Evolutionary conservation across 2,329 filamentous ascomycete species (phyloP).

Genomic region (Polychaeton citri): DNA sequence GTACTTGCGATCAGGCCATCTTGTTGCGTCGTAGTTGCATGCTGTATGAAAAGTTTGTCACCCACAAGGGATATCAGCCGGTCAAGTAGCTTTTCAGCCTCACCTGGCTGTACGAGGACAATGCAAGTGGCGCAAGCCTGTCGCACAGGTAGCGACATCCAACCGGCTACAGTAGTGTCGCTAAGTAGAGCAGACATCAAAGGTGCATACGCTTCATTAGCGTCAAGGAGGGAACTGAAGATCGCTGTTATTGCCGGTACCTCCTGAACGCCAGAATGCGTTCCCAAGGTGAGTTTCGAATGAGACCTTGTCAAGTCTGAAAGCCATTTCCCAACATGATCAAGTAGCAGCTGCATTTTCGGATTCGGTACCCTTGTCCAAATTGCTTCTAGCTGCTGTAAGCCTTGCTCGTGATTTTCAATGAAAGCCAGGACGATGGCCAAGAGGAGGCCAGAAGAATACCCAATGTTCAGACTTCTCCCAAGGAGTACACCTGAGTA

Average conservation of each 20-base stretch:
- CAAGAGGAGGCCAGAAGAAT: conserved; percentile 30
- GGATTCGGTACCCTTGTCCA: too few relatives aligned
- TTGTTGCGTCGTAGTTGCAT: conserved; percentile 74
- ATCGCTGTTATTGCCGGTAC: too few relatives aligned
- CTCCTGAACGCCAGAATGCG: too few relatives aligned
- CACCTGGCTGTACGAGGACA: not conserved
- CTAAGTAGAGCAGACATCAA: not conserved
- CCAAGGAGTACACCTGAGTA: conserved; percentile 32
- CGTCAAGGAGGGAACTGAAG: too few relatives aligned
- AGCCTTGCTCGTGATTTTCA: too few relatives aligned
- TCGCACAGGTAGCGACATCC: not conserved
- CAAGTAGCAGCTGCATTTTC: too few relatives aligned
- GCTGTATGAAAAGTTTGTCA: conserved; percentile 74
- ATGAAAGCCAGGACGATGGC: too few relatives aligned
- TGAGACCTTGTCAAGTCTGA: too few relatives aligned
- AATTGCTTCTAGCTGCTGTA: too few relatives aligned
- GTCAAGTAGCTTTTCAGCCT: conserved; percentile 46
- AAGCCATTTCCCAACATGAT: too few relatives aligned
- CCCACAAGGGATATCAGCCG: conserved; percentile 63
- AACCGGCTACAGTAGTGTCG: not conserved
- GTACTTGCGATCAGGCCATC: conserved; percentile 75
- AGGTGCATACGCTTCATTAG: not conserved
- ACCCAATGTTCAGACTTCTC: conserved; percentile 57
- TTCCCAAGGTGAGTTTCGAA: too few relatives aligned
- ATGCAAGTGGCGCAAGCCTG: too few relatives aligned